Conservation (phyloP, 1,139 yeast species). For the Cylindricascospora bacillispora region DNA sequence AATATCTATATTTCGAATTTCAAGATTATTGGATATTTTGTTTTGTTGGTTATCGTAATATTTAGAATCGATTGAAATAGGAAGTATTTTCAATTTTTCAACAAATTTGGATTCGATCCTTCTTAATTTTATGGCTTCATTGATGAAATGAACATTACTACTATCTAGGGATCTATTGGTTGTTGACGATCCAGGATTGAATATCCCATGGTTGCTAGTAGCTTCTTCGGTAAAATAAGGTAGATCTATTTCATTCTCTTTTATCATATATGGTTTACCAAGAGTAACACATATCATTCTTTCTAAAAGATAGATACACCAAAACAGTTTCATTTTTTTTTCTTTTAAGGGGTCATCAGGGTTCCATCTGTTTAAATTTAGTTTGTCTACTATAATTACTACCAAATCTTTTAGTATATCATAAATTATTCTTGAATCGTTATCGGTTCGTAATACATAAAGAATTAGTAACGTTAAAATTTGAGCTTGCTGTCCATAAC, state of each 20-base stretch:
- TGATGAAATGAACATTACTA: conserved; percentile 34
- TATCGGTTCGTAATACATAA: conserved; percentile 43
- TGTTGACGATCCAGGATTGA: conserved; percentile 5
- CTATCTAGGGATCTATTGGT: conserved; percentile 6
- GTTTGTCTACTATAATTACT: conserved; percentile 28
- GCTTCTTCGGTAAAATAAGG: conserved; percentile 32
- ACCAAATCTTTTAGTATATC: conserved; percentile 40
- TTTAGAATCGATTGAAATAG: conserved; percentile 12
- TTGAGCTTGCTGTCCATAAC: conserved; percentile 35
- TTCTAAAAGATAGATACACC: conserved; percentile 46
- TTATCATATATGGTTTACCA: conserved; percentile 38
- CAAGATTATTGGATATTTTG: too few species aligned
- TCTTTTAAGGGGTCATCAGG: conserved; percentile 27
- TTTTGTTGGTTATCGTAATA: conserved; percentile 3
- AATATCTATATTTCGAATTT: conserved; percentile 25
- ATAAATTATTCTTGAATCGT: conserved; percentile 40
- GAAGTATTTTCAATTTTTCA: conserved; percentile 33
- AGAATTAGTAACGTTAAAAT: conserved; percentile 36
- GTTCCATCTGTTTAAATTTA: conserved; percentile 29
- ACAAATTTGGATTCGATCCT: conserved; percentile 45
- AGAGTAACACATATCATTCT: conserved; percentile 45
- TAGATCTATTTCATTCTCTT: conserved; percentile 35
- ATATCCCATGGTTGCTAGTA: background rate
- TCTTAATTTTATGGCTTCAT: conserved; percentile 39
- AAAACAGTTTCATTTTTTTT: conserved; percentile 38